These are phyloP conservation scores for Phaffia rhodozyma DNA, from an alignment of 1,284 basidiomycete species.

Conservation along the genomic window DNA sequence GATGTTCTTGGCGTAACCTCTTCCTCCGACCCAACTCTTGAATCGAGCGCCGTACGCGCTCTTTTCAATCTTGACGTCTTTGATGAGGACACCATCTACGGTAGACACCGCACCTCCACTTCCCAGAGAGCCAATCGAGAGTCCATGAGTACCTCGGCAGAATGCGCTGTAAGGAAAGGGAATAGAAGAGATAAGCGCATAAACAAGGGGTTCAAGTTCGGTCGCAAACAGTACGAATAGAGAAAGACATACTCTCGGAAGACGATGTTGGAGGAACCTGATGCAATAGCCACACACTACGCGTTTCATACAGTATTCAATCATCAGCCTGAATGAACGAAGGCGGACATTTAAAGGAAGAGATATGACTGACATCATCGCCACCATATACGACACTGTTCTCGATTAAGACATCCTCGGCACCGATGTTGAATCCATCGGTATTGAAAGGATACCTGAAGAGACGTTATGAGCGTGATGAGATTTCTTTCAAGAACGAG, in stretches of 20 bases:
- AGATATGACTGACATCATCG: neutral
- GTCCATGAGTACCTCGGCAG: neutral
- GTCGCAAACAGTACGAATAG: neutral
- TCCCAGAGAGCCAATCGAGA: slow-evolving; percentile 3
- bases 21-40: slow-evolving; percentile 8
- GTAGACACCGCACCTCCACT: slow-evolving; percentile 1
- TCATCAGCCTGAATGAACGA: too few species aligned
- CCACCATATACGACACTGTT: slow-evolving; percentile 2
- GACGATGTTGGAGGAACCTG: neutral
- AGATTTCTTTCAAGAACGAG: neutral
- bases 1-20: slow-evolving; percentile 4
- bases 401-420: slow-evolving; percentile 2
- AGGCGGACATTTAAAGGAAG: too few species aligned
- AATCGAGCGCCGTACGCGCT: slow-evolving; percentile 7
- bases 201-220: too few species aligned
- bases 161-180: neutral
- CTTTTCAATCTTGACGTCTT: slow-evolving; percentile 4
- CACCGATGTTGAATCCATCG: slow-evolving; percentile 1
- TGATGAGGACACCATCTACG: neutral
- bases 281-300: neutral
- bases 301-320: too few species aligned
- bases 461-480: neutral
- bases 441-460: neutral
- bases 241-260: neutral
- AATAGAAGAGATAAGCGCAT: neutral